These are phyloP conservation scores for Hymenoscyphus fraxineus DNA, from an alignment of 2,329 filamentous ascomycete genomes.

Conservation along the genomic window DNA sequence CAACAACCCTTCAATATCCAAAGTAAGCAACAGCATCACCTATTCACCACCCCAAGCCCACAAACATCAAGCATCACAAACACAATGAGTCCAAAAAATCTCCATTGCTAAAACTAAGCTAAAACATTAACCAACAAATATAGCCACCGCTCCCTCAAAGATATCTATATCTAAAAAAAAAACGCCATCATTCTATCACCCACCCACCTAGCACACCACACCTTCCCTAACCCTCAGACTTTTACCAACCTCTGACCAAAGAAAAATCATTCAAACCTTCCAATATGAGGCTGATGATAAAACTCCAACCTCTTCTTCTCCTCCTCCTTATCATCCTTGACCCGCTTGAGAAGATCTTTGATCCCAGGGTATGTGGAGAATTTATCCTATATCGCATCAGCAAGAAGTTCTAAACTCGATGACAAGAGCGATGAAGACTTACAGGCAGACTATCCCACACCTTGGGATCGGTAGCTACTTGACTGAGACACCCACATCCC, in stretches of 20 bases:
- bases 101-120: no score
- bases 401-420: background rate
- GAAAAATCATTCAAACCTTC: constrained; percentile 7
- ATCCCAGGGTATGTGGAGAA: constrained; percentile 24
- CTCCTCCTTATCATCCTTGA: constrained; percentile 21
- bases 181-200: no score
- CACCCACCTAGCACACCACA: no score
- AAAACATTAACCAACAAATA: no score
- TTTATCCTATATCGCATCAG: constrained; percentile 18
- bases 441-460: constrained; percentile 53
- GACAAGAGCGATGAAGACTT: constrained; percentile 28
- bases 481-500: constrained; percentile 33
- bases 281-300: constrained; percentile 21
- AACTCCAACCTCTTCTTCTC: constrained; percentile 19
- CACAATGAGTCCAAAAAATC: no score
- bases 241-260: no score
- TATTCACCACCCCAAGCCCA: no score
- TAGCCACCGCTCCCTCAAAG: no score
- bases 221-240: no score
- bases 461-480: constrained; percentile 40
- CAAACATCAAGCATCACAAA: no score
- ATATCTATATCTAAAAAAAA: no score
- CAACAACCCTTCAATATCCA: background rate
- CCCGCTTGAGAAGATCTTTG: constrained; percentile 19
- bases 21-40: no score